Evolutionary conservation across 1,284 basidiomycete genomes (phyloP).

Genomic region (Malassezia nana): DNA sequence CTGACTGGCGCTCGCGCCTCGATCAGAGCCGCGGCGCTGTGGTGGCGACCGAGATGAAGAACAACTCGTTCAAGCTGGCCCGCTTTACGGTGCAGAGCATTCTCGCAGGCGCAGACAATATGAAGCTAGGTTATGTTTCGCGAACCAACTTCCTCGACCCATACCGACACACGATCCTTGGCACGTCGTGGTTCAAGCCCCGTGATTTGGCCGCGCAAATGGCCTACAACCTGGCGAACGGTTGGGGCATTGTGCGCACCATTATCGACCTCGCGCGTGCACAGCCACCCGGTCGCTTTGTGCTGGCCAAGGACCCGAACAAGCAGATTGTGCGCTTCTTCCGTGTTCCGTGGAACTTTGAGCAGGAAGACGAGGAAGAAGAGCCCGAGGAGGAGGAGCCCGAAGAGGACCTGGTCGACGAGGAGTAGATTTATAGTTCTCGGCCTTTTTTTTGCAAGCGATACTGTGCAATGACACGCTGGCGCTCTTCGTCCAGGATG

Average conservation of each 20-base stretch:
- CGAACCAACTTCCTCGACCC: slow-evolving; percentile 87
- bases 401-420: slow-evolving; percentile 52
- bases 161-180: slow-evolving; percentile 86
- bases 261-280: slow-evolving; percentile 41
- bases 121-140: slow-evolving; percentile 96
- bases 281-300: slow-evolving; percentile 37
- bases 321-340: slow-evolving; percentile 80
- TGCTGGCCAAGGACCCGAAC: slow-evolving; percentile 48
- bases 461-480: slow-evolving; percentile 33
- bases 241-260: slow-evolving; percentile 82
- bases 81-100: slow-evolving; percentile 95
- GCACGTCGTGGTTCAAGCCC: slow-evolving; percentile 87
- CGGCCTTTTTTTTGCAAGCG: too few species aligned
- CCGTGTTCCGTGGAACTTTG: slow-evolving; percentile 75
- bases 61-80: slow-evolving; percentile 95
- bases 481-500: slow-evolving; percentile 32
- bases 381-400: slow-evolving; percentile 54
- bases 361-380: slow-evolving; percentile 51
- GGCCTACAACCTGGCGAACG: slow-evolving; percentile 87
- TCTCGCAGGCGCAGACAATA: slow-evolving; percentile 84
- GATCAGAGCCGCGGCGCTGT: slow-evolving; percentile 95
- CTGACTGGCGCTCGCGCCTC: slow-evolving; percentile 91
- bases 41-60: slow-evolving; percentile 99
- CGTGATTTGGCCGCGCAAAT: slow-evolving; percentile 88
- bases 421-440: slow-evolving; percentile 10